These are phyloP conservation scores for Ascochyta fabae DNA, from an alignment of 2,329 filamentous ascomycete genomes.

Conservation along the genomic window DNA sequence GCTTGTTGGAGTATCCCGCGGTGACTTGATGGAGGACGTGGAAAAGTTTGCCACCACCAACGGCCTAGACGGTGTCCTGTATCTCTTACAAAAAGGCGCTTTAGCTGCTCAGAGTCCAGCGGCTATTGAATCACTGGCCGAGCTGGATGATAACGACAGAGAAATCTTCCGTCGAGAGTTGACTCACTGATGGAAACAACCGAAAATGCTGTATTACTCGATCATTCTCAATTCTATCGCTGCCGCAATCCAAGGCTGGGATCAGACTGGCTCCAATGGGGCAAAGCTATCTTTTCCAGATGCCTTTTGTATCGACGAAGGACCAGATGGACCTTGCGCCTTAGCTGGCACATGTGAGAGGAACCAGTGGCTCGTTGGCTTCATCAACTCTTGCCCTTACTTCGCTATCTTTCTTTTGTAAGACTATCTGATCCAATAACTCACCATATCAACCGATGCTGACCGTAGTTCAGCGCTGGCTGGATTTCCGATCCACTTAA, in stretches of 20 bases:
- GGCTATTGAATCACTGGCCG: constrained; percentile 67
- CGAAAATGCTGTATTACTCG: constrained; percentile 67
- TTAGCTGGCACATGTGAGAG: constrained; percentile 36
- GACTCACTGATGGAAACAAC: constrained; percentile 66
- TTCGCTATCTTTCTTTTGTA: constrained; percentile 38
- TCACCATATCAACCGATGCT: no score
- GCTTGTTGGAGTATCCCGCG: constrained; percentile 59
- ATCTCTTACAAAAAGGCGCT: constrained; percentile 51
- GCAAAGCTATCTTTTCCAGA: constrained; percentile 67
- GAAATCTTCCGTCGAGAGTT: constrained; percentile 65
- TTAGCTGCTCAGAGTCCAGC: constrained; percentile 74
- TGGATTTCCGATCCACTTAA: constrained; percentile 43
- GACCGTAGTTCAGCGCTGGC: constrained; percentile 1
- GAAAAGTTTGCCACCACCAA: constrained; percentile 63
- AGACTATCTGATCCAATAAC: no score
- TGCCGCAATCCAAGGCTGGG: constrained; percentile 72
- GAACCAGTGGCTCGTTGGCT: constrained; percentile 45
- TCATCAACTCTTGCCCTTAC: constrained; percentile 41
- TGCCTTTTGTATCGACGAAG: constrained; percentile 39
- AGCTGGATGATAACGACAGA: constrained; percentile 68
- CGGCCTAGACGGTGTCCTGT: constrained; percentile 23
- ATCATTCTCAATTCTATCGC: constrained; percentile 72
- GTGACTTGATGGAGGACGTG: constrained; percentile 50
- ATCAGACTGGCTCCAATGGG: constrained; percentile 60
- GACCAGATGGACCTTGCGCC: constrained; percentile 18